phyloP scores from a whole-genome alignment of 139 green algal species.

The Chlamydomonas incerta region DNA sequence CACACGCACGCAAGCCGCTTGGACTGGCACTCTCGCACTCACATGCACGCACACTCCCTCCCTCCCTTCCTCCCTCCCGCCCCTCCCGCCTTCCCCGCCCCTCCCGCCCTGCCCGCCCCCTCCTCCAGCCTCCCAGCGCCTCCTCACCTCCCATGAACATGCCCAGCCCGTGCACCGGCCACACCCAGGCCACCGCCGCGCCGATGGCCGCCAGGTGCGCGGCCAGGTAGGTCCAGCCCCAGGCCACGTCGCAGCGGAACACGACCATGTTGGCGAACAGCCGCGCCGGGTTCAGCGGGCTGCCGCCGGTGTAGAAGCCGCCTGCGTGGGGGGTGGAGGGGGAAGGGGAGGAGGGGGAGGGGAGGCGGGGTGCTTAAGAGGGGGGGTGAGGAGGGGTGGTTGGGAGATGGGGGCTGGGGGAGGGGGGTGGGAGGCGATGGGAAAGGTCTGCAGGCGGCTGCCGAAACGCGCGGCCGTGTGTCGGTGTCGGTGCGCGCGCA shows the following conservation, averaged over 20 bases:
- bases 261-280: constrained; percentile 53
- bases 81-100: no score
- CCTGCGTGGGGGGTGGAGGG: constrained; percentile 27
- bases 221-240: constrained; percentile 49
- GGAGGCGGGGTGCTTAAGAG: no score
- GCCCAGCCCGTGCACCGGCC: constrained; percentile 46
- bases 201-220: constrained; percentile 47
- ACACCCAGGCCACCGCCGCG: constrained; percentile 42
- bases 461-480: no score
- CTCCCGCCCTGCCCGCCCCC: not conserved
- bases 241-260: constrained; percentile 53
- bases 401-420: no score
- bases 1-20: not conserved
- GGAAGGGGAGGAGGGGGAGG: no score
- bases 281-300: constrained; percentile 59
- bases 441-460: no score
- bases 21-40: no score
- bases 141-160: constrained; percentile 34
- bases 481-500: no score
- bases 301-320: constrained; percentile 54
- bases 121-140: no score
- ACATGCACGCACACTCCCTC: no score
- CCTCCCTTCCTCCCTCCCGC: not conserved
- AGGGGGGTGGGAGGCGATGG: no score
- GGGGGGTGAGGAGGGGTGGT: no score